phyloP scores from a whole-genome alignment of 805 yeast genomes.

The Torulaspora indica region DNA sequence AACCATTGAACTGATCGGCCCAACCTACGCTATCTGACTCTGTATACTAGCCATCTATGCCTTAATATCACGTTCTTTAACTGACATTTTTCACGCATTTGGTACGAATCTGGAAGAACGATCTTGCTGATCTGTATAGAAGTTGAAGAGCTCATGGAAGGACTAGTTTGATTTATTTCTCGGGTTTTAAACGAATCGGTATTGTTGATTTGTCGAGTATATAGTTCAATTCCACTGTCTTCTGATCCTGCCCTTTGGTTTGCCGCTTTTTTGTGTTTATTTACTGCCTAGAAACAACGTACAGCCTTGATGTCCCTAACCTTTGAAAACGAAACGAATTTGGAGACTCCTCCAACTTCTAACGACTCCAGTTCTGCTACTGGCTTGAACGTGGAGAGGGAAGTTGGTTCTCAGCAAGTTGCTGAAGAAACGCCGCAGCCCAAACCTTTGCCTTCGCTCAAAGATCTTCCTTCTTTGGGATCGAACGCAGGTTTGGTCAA shows the following conservation, averaged over 20 bases:
- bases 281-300: slow-evolving; percentile 1
- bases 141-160: not conserved
- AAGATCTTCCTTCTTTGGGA: slow-evolving; percentile 65
- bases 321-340: slow-evolving; percentile 12
- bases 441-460: slow-evolving; percentile 31
- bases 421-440: slow-evolving; percentile 8
- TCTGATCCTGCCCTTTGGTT: slow-evolving; percentile 10
- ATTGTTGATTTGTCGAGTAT: slow-evolving; percentile 6
- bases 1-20: slow-evolving; percentile 8
- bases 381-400: not conserved
- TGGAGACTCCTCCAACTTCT: slow-evolving; percentile 22
- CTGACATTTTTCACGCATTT: no score
- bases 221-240: slow-evolving; percentile 5
- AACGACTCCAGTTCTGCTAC: slow-evolving; percentile 10
- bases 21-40: not conserved
- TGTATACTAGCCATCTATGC: slow-evolving; percentile 1
- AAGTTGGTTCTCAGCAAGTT: not conserved
- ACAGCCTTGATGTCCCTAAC: slow-evolving; percentile 11
- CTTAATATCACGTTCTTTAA: no score
- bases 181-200: slow-evolving; percentile 5
- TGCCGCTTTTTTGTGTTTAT: slow-evolving; percentile 8
- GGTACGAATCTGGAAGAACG: not conserved
- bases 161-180: no score
- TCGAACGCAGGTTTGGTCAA: slow-evolving; percentile 38
- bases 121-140: not conserved